Evolutionary conservation across 768 basidiomycete genomes (phyloP), one percentile per base, ranked within the genome.

Genomic region (Phaeotremella fagi): DNA sequence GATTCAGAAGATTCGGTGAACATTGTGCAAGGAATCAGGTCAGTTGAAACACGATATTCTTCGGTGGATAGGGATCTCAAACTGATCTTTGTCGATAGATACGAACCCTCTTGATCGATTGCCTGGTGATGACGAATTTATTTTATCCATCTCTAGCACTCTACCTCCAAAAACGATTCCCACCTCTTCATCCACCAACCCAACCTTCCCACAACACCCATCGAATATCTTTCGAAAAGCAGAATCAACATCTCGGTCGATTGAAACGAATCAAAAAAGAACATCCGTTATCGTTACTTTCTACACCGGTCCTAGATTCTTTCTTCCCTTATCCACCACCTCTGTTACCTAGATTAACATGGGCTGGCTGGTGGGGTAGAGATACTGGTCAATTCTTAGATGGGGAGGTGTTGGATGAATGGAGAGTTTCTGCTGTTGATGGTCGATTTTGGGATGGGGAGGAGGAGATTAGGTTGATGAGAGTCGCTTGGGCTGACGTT

Each of bases 21-120:
- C 73, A 74, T 52, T 71, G 69, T 47, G 71, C 73, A 1, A 50
- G 73, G 35, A 74, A 74, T 67, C 73, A 74, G 47, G 72, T 74
- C 11, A 43, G 66, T 61, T 16, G 3, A 9, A n/a, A n/a, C n/a
- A 26, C 23, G 24, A 3, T 25, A 35, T 28, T 36, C 18, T 35
- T 9, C 33, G n/a, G n/a, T n/a, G n/a, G n/a, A n/a, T n/a, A n/a
- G n/a, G n/a, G n/a, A n/a, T n/a, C n/a, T n/a, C n/a, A n/a, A n/a
- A n/a, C 25, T 46, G 53, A 56, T 26, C 12, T 46, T 31, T 28
- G 14, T 44, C 6, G 11, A 0, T 41, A 73, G 71, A 74, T 74
- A 14, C 63, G 73, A 11, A 70, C 70, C 11, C 57, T 74, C 23
- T 48, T 74, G 38, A 71, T 74, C 28, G 71, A 72, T 37, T 71